Percentiles rank a stretch among this genome's conserved stretches.
These are phyloP conservation scores for Rhodofomes roseus DNA, from an alignment of 1,284 basidiomycete species.

Conservation along the genomic window DNA sequence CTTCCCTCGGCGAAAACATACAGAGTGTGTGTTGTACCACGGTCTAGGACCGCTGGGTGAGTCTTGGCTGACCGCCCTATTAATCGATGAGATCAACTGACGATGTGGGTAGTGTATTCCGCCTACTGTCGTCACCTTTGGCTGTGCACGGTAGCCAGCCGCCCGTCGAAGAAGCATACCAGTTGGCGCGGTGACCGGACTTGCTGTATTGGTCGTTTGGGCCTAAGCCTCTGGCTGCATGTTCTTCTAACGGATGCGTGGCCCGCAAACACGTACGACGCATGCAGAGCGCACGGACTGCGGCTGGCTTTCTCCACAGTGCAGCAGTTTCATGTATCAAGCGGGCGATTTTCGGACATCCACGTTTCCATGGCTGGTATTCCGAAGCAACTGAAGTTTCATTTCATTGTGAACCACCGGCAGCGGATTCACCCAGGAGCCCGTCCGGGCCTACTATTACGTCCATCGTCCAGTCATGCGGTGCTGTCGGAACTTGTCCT, in stretches of 20 bases:
- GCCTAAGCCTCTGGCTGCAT: background rate
- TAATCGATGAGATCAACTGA: conserved; percentile 12
- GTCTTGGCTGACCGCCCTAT: conserved; percentile 9
- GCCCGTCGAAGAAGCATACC: conserved; percentile 27
- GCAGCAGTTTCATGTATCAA: conserved; percentile 18
- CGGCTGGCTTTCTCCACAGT: background rate
- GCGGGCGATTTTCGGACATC: conserved; percentile 12
- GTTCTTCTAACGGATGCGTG: conserved; percentile 18
- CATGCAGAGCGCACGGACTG: background rate
- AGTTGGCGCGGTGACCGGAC: conserved; percentile 22
- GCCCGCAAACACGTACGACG: background rate
- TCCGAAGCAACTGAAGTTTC: conserved; percentile 1
- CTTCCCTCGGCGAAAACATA: conserved; percentile 32
- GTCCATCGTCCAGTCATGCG: conserved; percentile 69
- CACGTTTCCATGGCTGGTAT: background rate
- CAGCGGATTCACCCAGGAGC: conserved; percentile 14
- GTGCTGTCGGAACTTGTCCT: conserved; percentile 51
- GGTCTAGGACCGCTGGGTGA: conserved; percentile 34
- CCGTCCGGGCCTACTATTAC: conserved; percentile 56
- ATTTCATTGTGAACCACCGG: conserved; percentile 5
- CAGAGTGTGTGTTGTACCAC: conserved; percentile 34
- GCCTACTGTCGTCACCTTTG: conserved; percentile 30
- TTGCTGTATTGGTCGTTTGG: background rate
- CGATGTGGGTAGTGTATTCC: conserved; percentile 27
- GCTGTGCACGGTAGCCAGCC: conserved; percentile 16